Evolutionary conservation across 192 early-diverging fungal genomes (phyloP).

Genomic region (Podila clonocystis): DNA sequence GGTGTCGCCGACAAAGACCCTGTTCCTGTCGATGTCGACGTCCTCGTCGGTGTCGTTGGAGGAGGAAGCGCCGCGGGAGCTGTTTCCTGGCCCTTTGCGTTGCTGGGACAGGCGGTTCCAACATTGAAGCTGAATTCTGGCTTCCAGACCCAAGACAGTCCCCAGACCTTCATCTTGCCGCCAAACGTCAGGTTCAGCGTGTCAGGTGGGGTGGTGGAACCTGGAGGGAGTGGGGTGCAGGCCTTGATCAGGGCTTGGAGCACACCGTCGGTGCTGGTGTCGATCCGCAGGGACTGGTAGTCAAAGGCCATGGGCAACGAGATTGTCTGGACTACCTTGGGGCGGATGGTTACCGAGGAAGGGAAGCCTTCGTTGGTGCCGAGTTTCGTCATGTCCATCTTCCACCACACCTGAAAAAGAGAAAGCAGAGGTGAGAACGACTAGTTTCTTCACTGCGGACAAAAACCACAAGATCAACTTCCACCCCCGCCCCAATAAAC

Average conservation of each 20-base stretch:
- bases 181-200: constrained; percentile 29
- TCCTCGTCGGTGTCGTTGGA: neutral
- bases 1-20: neutral
- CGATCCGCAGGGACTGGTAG: constrained; percentile 29
- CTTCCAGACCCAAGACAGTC: constrained; percentile 40
- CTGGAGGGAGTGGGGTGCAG: constrained; percentile 11
- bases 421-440: neutral
- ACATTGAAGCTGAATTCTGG: constrained; percentile 48
- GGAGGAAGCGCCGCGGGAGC: neutral
- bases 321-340: constrained; percentile 17
- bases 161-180: constrained; percentile 35
- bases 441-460: neutral
- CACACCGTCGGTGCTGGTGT: constrained; percentile 37
- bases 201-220: neutral
- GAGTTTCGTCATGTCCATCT: constrained; percentile 30
- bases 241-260: constrained; percentile 19
- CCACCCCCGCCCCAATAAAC: neutral
- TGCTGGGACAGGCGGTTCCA: constrained; percentile 29
- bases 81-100: constrained; percentile 3
- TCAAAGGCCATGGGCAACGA: constrained; percentile 39
- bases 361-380: constrained; percentile 29
- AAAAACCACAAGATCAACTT: neutral
- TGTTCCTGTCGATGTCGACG: neutral
- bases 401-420: constrained; percentile 29
- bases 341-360: constrained; percentile 21